Evolutionary conservation across 1,139 yeast genomes (phyloP), one percentile per base, ranked within the genome.

Genomic region (Pneumocystis carinii): DNA sequence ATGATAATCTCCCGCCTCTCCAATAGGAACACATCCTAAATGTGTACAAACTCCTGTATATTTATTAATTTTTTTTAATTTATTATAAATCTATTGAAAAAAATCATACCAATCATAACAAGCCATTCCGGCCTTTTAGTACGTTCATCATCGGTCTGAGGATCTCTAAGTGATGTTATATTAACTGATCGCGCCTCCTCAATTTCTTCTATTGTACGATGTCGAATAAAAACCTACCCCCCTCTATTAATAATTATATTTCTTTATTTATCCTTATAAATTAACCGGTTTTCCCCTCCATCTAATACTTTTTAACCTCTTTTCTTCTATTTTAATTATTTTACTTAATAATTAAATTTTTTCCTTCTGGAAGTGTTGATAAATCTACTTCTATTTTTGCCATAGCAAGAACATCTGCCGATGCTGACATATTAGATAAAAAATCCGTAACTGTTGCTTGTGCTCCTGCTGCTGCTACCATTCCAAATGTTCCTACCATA

Each of bases 1-100:
- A 76, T 97, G 97, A 73, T 84, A 94, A 78, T 94, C 99, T 79
- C 99, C 99, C 69, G 97, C 87, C 80, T 94, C 98, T 76, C 99
- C 98, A 75, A 94, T 94, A 71, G 99, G 99, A 69, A 94, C 99
- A 86, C 99, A 94, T 77, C 99, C 99, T 81, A 94, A 85, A 77
- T 94, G 99, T 71, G 99, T 94, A 60, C 66, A 65, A 48, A 48
- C 55, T 3, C 55, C 59, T 57, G 38, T 12, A 19, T 15, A 17
- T 10, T 24, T 19, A 29, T 19, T 57, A 19, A 29, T 19, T 36
- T 12, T 56, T 5, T 37, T 10, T n/a, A 27, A 56, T 17, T 15
- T 17, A 56, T 3, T 27, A 57, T 27, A 19, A 35, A 42, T 24
- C 6, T n/a, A n/a, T 32, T 32, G 6, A 19, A 19, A 19, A 17